Evolutionary conservation across 1,284 basidiomycete genomes (phyloP), one percentile per base, ranked within the genome.

Genomic region (Malassezia slooffiae): DNA sequence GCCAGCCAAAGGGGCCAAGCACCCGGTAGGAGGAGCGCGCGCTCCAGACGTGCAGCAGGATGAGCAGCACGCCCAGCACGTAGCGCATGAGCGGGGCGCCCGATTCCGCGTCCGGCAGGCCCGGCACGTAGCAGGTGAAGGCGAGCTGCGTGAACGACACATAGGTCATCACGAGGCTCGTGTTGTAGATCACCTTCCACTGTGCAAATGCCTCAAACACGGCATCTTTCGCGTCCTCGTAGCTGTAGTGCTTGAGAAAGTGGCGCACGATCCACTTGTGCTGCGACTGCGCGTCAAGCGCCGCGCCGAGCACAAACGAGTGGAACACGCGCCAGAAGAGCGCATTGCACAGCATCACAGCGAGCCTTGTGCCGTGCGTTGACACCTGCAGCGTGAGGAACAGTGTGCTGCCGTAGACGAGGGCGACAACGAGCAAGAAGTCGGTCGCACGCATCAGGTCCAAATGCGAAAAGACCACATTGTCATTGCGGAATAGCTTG

Each of bases 111-210:
- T 86, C 58, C 1, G 50, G 41, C 26, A 47, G 46, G 1, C 50
- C 55, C 12, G 62, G 57, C 9, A 47, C 54, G 40, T 67, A 67
- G 50, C 62, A 63, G 35, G 55, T 53, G 43, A 41, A 55, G 19
- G 57, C 55, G 1, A 67, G 55, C 5, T 50, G 50, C 10, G 41
- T 41, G 30, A 60, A 67, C n/a, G 58, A 59, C 16, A 53, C 29
- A 70, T 95, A 95, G 7, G 83, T 90, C 87, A 96, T 93, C 66
- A 82, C 82, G 73, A 91, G 76, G 65, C 83, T 87, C 67, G 89
- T 73, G 70, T 96, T 96, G 71, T 91, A 96, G 27, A 85, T 76
- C 5, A 77, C 76, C 72, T 96, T 96, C 89, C 90, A 97, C 70
- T 91, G 91, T 24, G 76, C 75, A 62, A 96, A 97, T 0, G 90